Conservation (phyloP, 805 yeast genomes). For the Candida fluviatilis region DNA sequence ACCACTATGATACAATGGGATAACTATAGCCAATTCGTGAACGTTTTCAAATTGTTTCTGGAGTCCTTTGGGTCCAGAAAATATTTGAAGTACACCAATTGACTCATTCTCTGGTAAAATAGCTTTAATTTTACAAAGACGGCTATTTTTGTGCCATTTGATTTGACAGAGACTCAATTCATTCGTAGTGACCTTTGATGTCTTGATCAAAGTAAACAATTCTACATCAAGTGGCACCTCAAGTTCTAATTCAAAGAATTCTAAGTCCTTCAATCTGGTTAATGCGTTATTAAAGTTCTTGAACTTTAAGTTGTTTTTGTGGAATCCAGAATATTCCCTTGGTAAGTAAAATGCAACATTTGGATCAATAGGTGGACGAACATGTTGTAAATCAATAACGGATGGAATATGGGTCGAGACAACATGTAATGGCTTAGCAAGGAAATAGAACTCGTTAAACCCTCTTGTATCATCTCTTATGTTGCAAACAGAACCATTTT, state of each 20-base stretch:
- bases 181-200: constrained; percentile 43
- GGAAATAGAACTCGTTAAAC: constrained; percentile 62
- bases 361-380: constrained; percentile 79
- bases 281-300: constrained; percentile 71
- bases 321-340: constrained; percentile 78
- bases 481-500: constrained; percentile 30
- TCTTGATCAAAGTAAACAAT: constrained; percentile 54
- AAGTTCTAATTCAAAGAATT: constrained; percentile 74
- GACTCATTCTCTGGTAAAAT: constrained; percentile 64
- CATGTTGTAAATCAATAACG: constrained; percentile 75
- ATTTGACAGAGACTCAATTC: constrained; percentile 73
- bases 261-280: constrained; percentile 68
- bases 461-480: constrained; percentile 16
- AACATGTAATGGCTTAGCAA: constrained; percentile 69
- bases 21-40: constrained; percentile 67
- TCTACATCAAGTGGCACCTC: constrained; percentile 70
- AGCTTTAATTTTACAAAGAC: constrained; percentile 78
- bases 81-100: constrained; percentile 72
- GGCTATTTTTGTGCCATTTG: constrained; percentile 57
- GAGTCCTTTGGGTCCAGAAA: constrained; percentile 60
- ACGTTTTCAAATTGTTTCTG: constrained; percentile 54
- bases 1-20: constrained; percentile 76
- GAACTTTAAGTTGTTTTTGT: constrained; percentile 54
- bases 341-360: constrained; percentile 78
- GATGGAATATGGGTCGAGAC: constrained; percentile 86